A percentile compares a stretch with the other conserved stretches of the same genome.
Evolutionary conservation across 116 monocot species (phyloP).

Genomic region (Cymodocea nodosa): DNA sequence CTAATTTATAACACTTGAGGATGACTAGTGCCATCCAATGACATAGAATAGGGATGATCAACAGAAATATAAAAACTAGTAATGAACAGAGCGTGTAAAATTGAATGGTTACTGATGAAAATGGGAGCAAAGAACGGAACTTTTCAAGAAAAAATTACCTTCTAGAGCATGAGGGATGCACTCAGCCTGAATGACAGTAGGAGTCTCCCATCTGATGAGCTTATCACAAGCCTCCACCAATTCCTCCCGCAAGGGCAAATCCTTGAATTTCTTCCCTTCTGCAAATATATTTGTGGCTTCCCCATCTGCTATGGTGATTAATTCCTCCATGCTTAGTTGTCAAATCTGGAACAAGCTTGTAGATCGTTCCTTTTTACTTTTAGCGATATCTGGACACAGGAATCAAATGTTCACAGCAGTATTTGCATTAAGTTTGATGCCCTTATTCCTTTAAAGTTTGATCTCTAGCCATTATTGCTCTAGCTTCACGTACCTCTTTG

Average conservation of each 20-base stretch:
- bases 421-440: no score
- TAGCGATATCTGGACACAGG: no score
- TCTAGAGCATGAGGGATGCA: constrained; percentile 67
- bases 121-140: no score
- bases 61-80: neutral
- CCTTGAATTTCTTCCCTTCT: constrained; percentile 37
- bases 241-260: constrained; percentile 50
- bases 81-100: no score
- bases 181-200: constrained; percentile 69
- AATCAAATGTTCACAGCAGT: no score
- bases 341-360: no score
- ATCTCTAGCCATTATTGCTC: no score
- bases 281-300: constrained; percentile 8
- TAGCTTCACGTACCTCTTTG: no score
- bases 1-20: neutral
- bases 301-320: neutral
- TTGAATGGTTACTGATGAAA: no score
- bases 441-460: no score
- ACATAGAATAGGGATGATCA: neutral
- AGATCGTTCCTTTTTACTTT: no score
- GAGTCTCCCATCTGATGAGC: constrained; percentile 58
- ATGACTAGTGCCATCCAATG: neutral
- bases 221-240: constrained; percentile 54
- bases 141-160: constrained; percentile 18
- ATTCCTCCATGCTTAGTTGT: neutral